Conservation (phyloP, 352 stramenopile genomes). For the Phytophthora crassamura region DNA sequence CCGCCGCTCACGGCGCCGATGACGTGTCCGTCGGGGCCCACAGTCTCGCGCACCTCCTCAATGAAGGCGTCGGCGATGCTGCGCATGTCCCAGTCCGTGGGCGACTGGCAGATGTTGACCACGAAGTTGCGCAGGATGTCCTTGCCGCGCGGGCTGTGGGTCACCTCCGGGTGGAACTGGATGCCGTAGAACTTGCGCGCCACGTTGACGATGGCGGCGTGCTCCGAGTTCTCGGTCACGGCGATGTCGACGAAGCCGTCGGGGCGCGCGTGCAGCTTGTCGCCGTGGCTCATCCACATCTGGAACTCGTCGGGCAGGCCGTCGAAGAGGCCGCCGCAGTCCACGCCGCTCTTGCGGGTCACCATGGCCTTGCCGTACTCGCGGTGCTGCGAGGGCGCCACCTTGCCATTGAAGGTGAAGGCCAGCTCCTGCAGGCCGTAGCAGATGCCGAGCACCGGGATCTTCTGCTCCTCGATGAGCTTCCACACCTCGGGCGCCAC, state of each 20-base stretch:
- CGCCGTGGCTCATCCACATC: conserved; percentile 99
- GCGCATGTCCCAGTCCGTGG: conserved; percentile 98
- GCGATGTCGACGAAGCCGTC: conserved; percentile 93
- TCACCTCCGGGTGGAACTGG: conserved; percentile 98
- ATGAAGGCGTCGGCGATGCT: conserved; percentile 94
- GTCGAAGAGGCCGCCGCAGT: conserved; percentile 87
- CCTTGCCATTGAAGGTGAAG: conserved; percentile 95
- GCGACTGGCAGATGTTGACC: conserved; percentile 94
- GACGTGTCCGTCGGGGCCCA: conserved; percentile 96
- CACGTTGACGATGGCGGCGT: conserved; percentile 96
- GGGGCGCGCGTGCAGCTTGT: conserved; percentile 96
- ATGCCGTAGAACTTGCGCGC: conserved; percentile 96
- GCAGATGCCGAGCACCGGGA: conserved; percentile 99
- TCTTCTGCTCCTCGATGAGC: conserved; percentile 95
- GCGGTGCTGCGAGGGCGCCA: conserved; percentile 93
- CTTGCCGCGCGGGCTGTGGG: conserved; percentile 96
- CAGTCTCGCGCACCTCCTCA: conserved; percentile 89
- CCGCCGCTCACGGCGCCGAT: conserved; percentile 98
- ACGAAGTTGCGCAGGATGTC: conserved; percentile 98
- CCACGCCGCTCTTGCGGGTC: conserved; percentile 55
- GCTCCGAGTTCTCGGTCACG: conserved; percentile 90
- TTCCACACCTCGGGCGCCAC: conserved; percentile 95
- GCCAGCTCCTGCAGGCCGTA: conserved; percentile 96
- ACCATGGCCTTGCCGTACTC: conserved; percentile 99
- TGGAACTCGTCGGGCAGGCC: conserved; percentile 94